These are phyloP conservation scores for Funneliformis caledonium DNA, from an alignment of 371 early-diverging fungal species.

Conservation along the genomic window DNA sequence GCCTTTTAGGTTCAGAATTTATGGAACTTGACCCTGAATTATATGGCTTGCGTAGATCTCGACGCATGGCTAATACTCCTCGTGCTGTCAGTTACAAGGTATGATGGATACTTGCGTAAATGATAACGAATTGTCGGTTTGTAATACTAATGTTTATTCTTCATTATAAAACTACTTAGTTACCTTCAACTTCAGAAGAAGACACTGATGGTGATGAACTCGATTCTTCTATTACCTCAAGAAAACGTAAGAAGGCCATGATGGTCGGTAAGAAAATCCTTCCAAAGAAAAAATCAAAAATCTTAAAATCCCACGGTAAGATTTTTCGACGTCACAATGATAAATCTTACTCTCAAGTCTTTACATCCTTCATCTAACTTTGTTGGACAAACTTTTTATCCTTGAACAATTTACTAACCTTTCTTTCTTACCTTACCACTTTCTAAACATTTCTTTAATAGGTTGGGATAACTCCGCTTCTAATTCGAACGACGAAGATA, in stretches of 20 bases:
- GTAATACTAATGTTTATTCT: too few species aligned
- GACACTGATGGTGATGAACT: slow-evolving; percentile 3
- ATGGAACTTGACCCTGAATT: slow-evolving; percentile 35
- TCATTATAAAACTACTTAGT: background rate
- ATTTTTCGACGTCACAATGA: background rate
- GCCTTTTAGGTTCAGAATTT: slow-evolving; percentile 24
- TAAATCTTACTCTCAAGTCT: too few species aligned
- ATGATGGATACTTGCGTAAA: background rate
- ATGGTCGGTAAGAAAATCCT: background rate
- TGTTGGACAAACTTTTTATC: background rate
- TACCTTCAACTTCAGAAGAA: slow-evolving; percentile 33
- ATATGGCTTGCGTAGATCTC: slow-evolving; percentile 34
- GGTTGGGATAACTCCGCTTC: slow-evolving; percentile 5
- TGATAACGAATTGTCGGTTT: background rate
- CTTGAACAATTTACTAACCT: background rate
- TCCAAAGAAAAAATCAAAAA: slow-evolving; percentile 23
- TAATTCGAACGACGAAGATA: slow-evolving; percentile 14
- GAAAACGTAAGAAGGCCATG: slow-evolving; percentile 11
- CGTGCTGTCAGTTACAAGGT: slow-evolving; percentile 28
- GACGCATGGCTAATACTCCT: background rate
- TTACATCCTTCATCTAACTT: too few species aligned
- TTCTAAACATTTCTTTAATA: background rate
- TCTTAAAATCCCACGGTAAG: background rate
- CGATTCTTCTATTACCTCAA: background rate
- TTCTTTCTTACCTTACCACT: background rate